Percentiles rank a stretch among this genome's conserved stretches.
Conservation (phyloP, 176 grass and related monocot species). For the Panicum miliaceum region DNA sequence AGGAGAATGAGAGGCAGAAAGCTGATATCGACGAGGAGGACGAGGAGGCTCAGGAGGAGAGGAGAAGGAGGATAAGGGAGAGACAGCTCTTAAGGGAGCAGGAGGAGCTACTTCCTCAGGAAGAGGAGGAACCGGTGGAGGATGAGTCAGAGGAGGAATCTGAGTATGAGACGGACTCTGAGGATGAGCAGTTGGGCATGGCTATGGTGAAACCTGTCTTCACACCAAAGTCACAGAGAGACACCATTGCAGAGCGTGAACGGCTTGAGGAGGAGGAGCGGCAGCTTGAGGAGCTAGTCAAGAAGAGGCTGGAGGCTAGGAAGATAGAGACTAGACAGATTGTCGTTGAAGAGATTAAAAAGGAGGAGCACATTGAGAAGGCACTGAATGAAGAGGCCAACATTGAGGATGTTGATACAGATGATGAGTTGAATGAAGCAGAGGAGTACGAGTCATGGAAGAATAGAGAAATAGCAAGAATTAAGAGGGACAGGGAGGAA, state of each 20-base stretch:
- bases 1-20: constrained; percentile 73
- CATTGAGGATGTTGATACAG: constrained; percentile 79
- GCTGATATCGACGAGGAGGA: constrained; percentile 80
- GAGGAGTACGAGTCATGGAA: constrained; percentile 98
- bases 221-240: constrained; percentile 84
- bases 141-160: constrained; percentile 82
- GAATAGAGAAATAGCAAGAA: constrained; percentile 86
- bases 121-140: constrained; percentile 73
- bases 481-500: constrained; percentile 97
- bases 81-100: constrained; percentile 68
- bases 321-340: constrained; percentile 76
- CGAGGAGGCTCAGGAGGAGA: constrained; percentile 83
- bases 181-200: constrained; percentile 84
- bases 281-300: constrained; percentile 81
- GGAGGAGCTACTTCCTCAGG: constrained; percentile 79
- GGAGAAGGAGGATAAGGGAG: constrained; percentile 77
- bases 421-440: constrained; percentile 94
- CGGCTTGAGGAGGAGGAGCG: constrained; percentile 88
- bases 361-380: constrained; percentile 80
- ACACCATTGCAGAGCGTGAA: constrained; percentile 90
- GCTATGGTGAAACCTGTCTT: constrained; percentile 94
- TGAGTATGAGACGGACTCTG: constrained; percentile 92
- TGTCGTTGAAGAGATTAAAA: constrained; percentile 92
- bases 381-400: constrained; percentile 72
- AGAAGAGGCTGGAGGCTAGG: constrained; percentile 78